Percentiles rank a stretch among this genome's conserved stretches.
phyloP scores from a whole-genome alignment of 2,329 filamentous ascomycete genomes.

The Rosellinia necatrix region DNA sequence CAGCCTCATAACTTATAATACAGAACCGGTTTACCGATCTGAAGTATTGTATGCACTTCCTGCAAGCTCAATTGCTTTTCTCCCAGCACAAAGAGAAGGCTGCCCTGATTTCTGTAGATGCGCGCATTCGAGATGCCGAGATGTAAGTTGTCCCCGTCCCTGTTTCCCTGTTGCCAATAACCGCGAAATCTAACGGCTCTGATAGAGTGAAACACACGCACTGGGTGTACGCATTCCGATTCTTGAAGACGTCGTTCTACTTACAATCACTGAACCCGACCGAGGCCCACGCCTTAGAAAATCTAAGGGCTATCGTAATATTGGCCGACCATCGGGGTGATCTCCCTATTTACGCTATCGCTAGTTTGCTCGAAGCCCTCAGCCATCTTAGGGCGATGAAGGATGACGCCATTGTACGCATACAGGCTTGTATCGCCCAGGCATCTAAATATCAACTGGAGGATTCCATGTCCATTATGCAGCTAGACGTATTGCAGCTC shows the following conservation, averaged over 20 bases:
- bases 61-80: conserved; percentile 67
- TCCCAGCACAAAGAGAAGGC: conserved; percentile 74
- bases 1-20: conserved; percentile 33
- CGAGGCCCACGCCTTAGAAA: conserved; percentile 69
- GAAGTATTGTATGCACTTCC: conserved; percentile 78
- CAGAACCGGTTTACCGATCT: conserved; percentile 66
- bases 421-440: conserved; percentile 75
- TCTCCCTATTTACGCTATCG: conserved; percentile 66
- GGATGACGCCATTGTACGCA: conserved; percentile 69
- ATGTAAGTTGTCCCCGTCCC: conserved; percentile 51
- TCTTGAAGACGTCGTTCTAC: conserved; percentile 72
- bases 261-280: conserved; percentile 63
- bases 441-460: conserved; percentile 73
- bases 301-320: conserved; percentile 65
- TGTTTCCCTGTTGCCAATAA: background rate
- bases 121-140: conserved; percentile 69
- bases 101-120: conserved; percentile 72
- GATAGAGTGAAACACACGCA: conserved; percentile 63
- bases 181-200: conserved; percentile 27
- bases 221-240: conserved; percentile 79
- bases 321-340: conserved; percentile 66
- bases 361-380: conserved; percentile 70
- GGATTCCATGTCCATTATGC: conserved; percentile 64
- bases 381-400: conserved; percentile 68
- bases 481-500: conserved; percentile 68